Conservation (phyloP, 2,329 filamentous ascomycete genomes). For the Alternaria infectoria region DNA sequence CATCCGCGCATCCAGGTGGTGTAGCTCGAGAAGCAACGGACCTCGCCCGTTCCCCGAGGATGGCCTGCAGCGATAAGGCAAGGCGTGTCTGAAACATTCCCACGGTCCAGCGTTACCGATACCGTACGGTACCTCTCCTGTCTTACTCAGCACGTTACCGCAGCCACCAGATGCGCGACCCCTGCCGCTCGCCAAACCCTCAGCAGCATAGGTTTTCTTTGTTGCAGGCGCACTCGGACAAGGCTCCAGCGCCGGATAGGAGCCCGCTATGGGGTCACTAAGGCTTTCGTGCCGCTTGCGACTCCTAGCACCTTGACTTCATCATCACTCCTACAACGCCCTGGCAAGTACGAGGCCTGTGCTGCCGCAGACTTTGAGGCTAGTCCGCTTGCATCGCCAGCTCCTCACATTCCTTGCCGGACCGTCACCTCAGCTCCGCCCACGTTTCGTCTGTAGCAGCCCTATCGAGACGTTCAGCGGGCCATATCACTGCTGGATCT, state of each 20-base stretch:
- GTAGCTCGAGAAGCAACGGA: neutral
- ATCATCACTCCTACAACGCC: conserved; percentile 12
- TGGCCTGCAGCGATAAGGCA: neutral
- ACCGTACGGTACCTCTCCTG: neutral
- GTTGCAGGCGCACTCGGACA: conserved; percentile 15
- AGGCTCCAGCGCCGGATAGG: conserved; percentile 29
- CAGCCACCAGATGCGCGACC: conserved; percentile 8
- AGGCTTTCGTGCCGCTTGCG: conserved; percentile 11
- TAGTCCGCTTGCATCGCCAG: conserved; percentile 30
- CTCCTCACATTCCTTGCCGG: conserved; percentile 38
- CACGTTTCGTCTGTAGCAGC: conserved; percentile 32
- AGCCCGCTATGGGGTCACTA: conserved; percentile 14
- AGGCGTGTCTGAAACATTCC: neutral
- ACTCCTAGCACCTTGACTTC: conserved; percentile 9
- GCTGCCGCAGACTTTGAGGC: conserved; percentile 26
- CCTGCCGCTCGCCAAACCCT: conserved; percentile 22
- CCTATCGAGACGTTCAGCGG: conserved; percentile 35
- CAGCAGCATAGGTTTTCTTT: conserved; percentile 17
- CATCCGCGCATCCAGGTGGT: neutral
- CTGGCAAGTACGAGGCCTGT: conserved; percentile 32
- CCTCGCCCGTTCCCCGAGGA: neutral
- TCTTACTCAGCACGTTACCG: conserved; percentile 17
- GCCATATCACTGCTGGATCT: conserved; percentile 20
- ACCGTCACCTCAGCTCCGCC: conserved; percentile 38
- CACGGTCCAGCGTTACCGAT: neutral